Conservation (phyloP, 371 early-diverging fungal genomes). For the Mortierella sp. region DNA sequence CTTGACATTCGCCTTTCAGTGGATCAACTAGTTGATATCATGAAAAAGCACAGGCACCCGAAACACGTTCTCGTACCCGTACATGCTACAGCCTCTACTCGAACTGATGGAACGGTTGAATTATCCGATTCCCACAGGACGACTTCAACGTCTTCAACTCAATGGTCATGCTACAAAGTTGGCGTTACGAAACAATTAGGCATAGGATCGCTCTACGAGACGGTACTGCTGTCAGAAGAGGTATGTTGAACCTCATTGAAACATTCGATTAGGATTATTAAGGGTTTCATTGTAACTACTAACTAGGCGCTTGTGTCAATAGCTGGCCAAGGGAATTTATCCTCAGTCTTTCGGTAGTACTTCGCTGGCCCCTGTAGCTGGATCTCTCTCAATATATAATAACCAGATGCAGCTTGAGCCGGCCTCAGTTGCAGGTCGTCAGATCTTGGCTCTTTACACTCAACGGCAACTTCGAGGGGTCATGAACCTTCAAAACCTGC, state of each 20-base stretch:
- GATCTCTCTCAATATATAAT: conserved; percentile 53
- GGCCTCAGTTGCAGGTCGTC: conserved; percentile 42
- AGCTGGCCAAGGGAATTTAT: conserved; percentile 47
- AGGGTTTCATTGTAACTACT: background rate
- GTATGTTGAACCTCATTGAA: conserved; percentile 2
- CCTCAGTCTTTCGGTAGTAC: conserved; percentile 51
- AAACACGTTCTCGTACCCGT: conserved; percentile 47
- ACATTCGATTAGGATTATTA: background rate
- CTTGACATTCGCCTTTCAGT: conserved; percentile 48
- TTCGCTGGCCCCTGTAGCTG: conserved; percentile 45
- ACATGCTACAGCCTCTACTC: conserved; percentile 20
- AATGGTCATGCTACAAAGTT: conserved; percentile 45
- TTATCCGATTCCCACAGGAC: conserved; percentile 37
- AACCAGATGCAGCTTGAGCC: conserved; percentile 56
- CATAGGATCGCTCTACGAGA: conserved; percentile 49
- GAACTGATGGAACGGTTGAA: conserved; percentile 23
- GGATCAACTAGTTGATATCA: conserved; percentile 49
- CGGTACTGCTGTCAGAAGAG: conserved; percentile 52
- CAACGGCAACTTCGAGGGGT: conserved; percentile 47
- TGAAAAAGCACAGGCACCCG: conserved; percentile 39
- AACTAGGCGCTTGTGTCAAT: background rate
- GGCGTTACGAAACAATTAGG: conserved; percentile 49
- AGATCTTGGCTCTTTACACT: conserved; percentile 38
- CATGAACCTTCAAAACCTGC: conserved; percentile 47
- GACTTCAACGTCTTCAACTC: conserved; percentile 27